A percentile compares a stretch with the other conserved stretches of the same genome.
These are phyloP conservation scores for Cladophialophora yegresii DNA, from an alignment of 2,329 filamentous ascomycete genomes.

Conservation along the genomic window DNA sequence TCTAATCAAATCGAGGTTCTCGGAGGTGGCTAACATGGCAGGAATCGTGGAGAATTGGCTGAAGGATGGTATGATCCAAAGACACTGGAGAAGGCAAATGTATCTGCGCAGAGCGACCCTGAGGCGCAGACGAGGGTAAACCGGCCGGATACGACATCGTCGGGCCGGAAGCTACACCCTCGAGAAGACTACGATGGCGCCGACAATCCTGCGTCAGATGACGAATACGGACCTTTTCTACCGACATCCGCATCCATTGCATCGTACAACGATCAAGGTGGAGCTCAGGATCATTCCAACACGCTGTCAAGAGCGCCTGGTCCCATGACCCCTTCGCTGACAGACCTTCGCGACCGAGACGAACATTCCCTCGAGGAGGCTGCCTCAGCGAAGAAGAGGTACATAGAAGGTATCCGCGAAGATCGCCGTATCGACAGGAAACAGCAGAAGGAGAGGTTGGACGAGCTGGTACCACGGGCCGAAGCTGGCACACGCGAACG, in stretches of 20 bases:
- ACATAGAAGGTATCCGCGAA: conserved; percentile 57
- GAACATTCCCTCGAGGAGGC: conserved; percentile 47
- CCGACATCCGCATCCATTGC: conserved; percentile 39
- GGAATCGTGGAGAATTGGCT: conserved; percentile 81
- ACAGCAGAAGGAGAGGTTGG: conserved; percentile 69
- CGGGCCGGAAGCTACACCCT: no score
- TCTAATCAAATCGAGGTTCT: background rate
- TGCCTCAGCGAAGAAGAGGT: conserved; percentile 53
- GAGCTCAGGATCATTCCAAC: background rate
- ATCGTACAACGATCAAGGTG: conserved; percentile 13
- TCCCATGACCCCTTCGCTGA: conserved; percentile 66
- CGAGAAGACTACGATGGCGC: background rate
- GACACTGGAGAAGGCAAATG: conserved; percentile 58
- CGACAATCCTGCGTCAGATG: conserved; percentile 43
- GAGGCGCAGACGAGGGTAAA: conserved; percentile 15
- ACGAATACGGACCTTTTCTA: conserved; percentile 61
- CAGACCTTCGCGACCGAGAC: conserved; percentile 68
- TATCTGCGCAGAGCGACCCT: background rate
- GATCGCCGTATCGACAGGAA: conserved; percentile 66
- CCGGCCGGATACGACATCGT: background rate
- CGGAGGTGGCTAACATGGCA: conserved; percentile 41
- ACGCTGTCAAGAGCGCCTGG: conserved; percentile 44
- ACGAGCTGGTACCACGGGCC: conserved; percentile 80
- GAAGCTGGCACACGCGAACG: conserved; percentile 81
- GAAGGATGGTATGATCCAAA: conserved; percentile 92